Percentiles rank a stretch among this genome's conserved stretches.
Evolutionary conservation across 78 protist genomes (phyloP).

Genomic region (Dictyostelium capitatum): DNA sequence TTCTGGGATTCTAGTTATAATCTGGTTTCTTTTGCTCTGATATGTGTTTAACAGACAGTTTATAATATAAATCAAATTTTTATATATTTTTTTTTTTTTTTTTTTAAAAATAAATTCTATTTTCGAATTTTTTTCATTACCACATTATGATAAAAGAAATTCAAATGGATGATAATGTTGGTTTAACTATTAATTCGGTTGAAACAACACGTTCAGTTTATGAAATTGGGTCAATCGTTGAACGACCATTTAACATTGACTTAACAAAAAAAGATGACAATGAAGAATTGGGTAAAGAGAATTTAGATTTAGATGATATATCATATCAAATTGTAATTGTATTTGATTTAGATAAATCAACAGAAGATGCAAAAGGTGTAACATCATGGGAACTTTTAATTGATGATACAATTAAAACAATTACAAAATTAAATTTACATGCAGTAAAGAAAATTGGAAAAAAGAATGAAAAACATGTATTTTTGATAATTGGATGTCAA

Average conservation of each 20-base stretch:
- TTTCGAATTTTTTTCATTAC: no score
- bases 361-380: background rate
- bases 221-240: no score
- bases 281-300: background rate
- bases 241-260: background rate
- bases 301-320: conserved; percentile 1
- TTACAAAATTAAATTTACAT: background rate
- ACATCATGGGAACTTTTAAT: conserved; percentile 9
- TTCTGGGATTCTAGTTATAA: no score
- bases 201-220: no score
- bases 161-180: no score
- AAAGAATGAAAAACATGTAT: background rate
- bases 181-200: no score
- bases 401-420: background rate
- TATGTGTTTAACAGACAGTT: no score
- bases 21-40: no score
- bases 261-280: background rate
- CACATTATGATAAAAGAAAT: no score
- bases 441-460: background rate
- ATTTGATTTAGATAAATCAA: background rate
- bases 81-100: no score
- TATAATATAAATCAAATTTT: no score
- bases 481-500: background rate
- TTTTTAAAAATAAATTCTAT: no score
- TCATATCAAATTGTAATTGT: background rate